Evolutionary conservation across 192 early-diverging fungal genomes (phyloP).

Genomic region (Umbelopsis ramanniana): DNA sequence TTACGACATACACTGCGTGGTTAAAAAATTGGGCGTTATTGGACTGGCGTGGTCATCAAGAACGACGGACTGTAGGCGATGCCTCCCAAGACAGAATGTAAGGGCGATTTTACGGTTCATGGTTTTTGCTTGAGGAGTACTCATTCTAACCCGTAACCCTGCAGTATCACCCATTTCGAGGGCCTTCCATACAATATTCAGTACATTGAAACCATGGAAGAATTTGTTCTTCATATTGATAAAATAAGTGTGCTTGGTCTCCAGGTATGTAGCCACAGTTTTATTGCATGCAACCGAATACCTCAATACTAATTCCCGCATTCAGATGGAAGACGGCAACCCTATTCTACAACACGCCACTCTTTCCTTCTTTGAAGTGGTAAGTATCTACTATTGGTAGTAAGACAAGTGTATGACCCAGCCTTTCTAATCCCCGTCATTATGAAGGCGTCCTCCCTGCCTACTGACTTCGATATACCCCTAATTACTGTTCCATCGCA

Average conservation of each 20-base stretch:
- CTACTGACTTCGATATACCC: conserved; percentile 32
- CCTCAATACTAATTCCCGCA: background rate
- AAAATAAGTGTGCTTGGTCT: conserved; percentile 37
- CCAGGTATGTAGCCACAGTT: no score
- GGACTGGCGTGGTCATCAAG: conserved; percentile 42
- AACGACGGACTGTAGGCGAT: conserved; percentile 30
- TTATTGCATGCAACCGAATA: no score
- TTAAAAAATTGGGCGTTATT: conserved; percentile 51
- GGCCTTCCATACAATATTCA: conserved; percentile 45
- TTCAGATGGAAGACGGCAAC: conserved; percentile 43
- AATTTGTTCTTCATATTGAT: conserved; percentile 51
- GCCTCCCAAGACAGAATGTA: conserved; percentile 34
- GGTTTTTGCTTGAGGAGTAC: background rate
- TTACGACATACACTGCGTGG: conserved; percentile 43
- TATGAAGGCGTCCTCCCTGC: conserved; percentile 29
- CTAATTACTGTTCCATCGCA: conserved; percentile 52
- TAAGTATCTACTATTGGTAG: background rate
- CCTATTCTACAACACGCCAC: conserved; percentile 49
- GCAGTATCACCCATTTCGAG: conserved; percentile 36
- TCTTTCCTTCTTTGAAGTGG: conserved; percentile 53
- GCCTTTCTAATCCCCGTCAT: background rate
- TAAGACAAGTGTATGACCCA: background rate
- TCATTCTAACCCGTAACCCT: no score
- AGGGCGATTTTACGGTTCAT: background rate
- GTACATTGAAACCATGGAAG: conserved; percentile 45